These are phyloP conservation scores for Exidia glandulosa DNA, from an alignment of 768 basidiomycete genomes.

Conservation along the genomic window DNA sequence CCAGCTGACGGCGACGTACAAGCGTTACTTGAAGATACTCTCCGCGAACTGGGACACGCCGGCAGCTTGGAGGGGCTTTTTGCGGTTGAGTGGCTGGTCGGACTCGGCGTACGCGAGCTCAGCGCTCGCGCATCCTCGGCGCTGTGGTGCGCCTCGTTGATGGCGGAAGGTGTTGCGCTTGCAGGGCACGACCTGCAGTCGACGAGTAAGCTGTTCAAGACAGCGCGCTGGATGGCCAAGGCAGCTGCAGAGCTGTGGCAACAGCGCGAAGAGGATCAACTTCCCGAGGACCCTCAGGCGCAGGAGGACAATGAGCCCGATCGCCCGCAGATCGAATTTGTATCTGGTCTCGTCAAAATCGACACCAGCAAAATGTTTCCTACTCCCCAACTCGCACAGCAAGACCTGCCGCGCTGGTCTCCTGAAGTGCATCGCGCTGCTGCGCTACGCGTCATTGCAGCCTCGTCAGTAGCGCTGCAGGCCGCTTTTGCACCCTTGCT, in stretches of 20 bases:
- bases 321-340: constrained; percentile 6
- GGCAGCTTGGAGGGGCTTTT: constrained; percentile 63
- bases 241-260: constrained; percentile 68
- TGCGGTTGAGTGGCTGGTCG: constrained; percentile 74
- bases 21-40: constrained; percentile 48
- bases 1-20: background rate
- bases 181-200: constrained; percentile 9
- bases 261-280: constrained; percentile 23
- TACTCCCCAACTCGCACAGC: constrained; percentile 10
- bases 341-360: constrained; percentile 25
- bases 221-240: constrained; percentile 50
- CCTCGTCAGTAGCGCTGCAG: constrained; percentile 61
- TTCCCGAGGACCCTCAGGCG: constrained; percentile 9
- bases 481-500: constrained; percentile 62
- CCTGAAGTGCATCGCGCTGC: constrained; percentile 55
- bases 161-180: constrained; percentile 59
- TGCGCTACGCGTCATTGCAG: constrained; percentile 63
- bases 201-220: constrained; percentile 46
- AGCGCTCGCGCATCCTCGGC: constrained; percentile 49
- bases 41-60: constrained; percentile 58
- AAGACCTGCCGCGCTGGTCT: constrained; percentile 29
- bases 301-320: constrained; percentile 10
- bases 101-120: constrained; percentile 35
- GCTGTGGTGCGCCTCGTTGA: constrained; percentile 70
- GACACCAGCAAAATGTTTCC: background rate